These are phyloP conservation scores for Saccharomyces pastorianus DNA, from an alignment of 1,139 yeast genomes.

Conservation along the genomic window DNA sequence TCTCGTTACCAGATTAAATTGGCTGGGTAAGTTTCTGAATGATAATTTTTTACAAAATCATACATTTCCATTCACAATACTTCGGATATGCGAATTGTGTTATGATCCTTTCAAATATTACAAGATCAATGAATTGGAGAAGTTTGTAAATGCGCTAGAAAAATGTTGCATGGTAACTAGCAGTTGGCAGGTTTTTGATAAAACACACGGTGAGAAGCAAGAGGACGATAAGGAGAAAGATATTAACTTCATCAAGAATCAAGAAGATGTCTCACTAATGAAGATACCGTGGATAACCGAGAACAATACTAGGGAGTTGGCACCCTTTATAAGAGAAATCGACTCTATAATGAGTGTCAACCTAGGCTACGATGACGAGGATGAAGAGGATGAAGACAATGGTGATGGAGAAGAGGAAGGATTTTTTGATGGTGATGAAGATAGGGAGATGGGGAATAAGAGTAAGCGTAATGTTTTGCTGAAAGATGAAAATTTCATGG, in stretches of 20 bases:
- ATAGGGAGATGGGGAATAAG: conserved; percentile 2
- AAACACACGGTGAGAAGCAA: conserved; percentile 1
- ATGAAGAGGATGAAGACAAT: conserved; percentile 20
- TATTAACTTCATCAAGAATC: conserved; percentile 14
- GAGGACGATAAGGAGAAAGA: conserved; percentile 5
- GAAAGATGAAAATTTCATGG: conserved; percentile 13
- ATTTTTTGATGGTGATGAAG: conserved; percentile 4
- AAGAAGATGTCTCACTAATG: conserved; percentile 31
- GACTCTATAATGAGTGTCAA: conserved; percentile 28
- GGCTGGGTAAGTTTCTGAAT: conserved; percentile 6
- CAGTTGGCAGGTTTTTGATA: conserved; percentile 5
- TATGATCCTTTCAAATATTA: conserved; percentile 30
- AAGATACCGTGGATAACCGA: conserved; percentile 44
- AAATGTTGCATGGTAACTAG: conserved; percentile 22
- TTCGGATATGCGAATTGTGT: conserved; percentile 29
- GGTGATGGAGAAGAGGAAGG: conserved; percentile 9
- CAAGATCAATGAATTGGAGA: conserved; percentile 20
- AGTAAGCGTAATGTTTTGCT: not conserved
- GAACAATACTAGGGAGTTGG: conserved; percentile 16
- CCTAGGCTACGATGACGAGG: conserved; percentile 28
- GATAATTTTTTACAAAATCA: conserved; percentile 14
- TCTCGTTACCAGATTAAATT: not conserved
- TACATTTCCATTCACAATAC: conserved; percentile 28
- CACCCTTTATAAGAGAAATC: conserved; percentile 28
- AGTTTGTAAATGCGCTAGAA: conserved; percentile 26